phyloP scores from a whole-genome alignment of 106 monocot species.

The Platanthera zijinensis region DNA sequence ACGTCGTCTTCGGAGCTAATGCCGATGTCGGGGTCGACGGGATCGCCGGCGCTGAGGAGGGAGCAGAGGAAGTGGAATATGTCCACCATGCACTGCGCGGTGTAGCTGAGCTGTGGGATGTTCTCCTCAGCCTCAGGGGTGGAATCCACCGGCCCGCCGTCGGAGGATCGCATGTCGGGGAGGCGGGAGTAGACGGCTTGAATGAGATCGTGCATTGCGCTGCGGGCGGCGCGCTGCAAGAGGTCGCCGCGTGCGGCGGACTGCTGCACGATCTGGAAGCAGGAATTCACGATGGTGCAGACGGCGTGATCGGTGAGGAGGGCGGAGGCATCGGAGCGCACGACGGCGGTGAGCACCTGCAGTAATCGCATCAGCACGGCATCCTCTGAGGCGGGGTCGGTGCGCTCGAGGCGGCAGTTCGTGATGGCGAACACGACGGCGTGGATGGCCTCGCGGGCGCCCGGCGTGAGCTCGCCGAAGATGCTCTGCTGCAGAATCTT shows the following conservation, averaged over 20 bases:
- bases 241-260: conserved; percentile 49
- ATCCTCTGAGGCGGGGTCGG: conserved; percentile 58
- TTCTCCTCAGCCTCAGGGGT: conserved; percentile 27
- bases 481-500: conserved; percentile 63
- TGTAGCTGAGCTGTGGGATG: conserved; percentile 20
- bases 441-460: conserved; percentile 69
- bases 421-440: conserved; percentile 45
- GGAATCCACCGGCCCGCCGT: conserved; percentile 5
- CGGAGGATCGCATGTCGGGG: conserved; percentile 30
- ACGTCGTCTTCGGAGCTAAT: conserved; percentile 59
- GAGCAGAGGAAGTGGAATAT: conserved; percentile 84
- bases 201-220: conserved; percentile 76
- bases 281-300: conserved; percentile 78
- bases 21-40: conserved; percentile 19
- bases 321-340: conserved; percentile 29
- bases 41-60: conserved; percentile 48
- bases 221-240: conserved; percentile 61
- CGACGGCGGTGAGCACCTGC: conserved; percentile 41
- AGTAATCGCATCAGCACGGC: conserved; percentile 61
- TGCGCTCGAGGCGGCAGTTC: conserved; percentile 62
- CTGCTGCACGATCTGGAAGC: conserved; percentile 83
- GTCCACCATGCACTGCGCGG: conserved; percentile 64
- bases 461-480: conserved; percentile 66
- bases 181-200: conserved; percentile 63
- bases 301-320: conserved; percentile 72